These are phyloP conservation scores for Acacia crassicarpa DNA, from an alignment of 306 rosid species.

Conservation along the genomic window DNA sequence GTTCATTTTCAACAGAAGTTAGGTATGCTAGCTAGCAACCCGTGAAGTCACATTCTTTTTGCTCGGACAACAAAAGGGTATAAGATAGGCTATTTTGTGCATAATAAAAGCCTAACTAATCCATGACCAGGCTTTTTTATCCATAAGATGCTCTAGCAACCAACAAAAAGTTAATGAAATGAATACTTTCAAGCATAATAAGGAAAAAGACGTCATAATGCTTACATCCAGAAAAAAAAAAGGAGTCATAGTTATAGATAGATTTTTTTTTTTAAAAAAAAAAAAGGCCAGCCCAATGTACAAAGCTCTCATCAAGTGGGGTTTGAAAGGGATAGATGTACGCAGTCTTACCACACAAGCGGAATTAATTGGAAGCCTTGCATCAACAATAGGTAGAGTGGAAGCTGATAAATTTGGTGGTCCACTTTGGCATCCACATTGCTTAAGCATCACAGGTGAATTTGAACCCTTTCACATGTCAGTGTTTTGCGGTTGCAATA, in stretches of 20 bases:
- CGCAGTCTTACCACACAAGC: too few relatives aligned
- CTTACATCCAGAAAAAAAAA: slow-evolving; percentile 29
- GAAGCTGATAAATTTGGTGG: slow-evolving; percentile 26
- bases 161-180: slow-evolving; percentile 34
- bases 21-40: slow-evolving; percentile 14
- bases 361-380: neutral
- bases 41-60: neutral
- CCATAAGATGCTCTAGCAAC: slow-evolving; percentile 28
- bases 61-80: slow-evolving; percentile 26
- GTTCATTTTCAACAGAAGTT: slow-evolving; percentile 29
- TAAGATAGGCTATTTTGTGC: slow-evolving; percentile 4
- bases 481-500: slow-evolving; percentile 1
- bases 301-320: too few relatives aligned
- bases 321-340: too few relatives aligned
- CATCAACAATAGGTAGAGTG: neutral
- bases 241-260: slow-evolving; percentile 13
- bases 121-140: slow-evolving; percentile 12
- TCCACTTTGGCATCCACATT: slow-evolving; percentile 32
- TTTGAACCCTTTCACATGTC: slow-evolving; percentile 18
- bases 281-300: too few relatives aligned
- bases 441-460: slow-evolving; percentile 27
- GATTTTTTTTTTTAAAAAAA: too few relatives aligned
- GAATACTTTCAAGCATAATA: slow-evolving; percentile 26
- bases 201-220: slow-evolving; percentile 25
- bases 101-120: slow-evolving; percentile 22